Conservation (phyloP, 192 early-diverging fungal genomes). For the Funneliformis geosporum region DNA sequence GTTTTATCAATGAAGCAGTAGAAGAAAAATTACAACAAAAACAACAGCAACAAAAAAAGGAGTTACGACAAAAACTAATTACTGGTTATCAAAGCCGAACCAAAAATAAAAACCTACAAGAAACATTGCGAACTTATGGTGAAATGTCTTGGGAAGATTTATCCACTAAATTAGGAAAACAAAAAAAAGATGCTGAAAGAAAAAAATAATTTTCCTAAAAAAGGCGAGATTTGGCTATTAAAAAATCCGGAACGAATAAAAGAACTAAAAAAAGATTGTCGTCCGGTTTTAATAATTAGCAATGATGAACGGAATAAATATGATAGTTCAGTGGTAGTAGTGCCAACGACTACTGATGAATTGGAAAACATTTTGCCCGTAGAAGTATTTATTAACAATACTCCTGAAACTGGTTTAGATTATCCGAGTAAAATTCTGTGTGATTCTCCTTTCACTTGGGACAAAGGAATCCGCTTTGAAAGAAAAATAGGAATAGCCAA, state of each 20-base stretch:
- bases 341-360: slow-evolving; percentile 11
- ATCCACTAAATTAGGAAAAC: background rate
- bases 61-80: background rate
- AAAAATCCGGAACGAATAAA: slow-evolving; percentile 14
- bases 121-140: background rate
- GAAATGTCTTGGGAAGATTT: slow-evolving; percentile 18
- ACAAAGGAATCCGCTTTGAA: background rate
- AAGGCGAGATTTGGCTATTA: slow-evolving; percentile 19
- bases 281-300: slow-evolving; percentile 17
- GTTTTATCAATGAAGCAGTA: slow-evolving; percentile 6
- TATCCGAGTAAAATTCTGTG: slow-evolving; percentile 6
- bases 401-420: background rate
- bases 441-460: slow-evolving; percentile 14
- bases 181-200: background rate
- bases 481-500: background rate
- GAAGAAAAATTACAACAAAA: slow-evolving; percentile 4
- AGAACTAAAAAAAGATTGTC: slow-evolving; percentile 4
- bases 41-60: slow-evolving; percentile 1
- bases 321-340: background rate
- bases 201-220: background rate
- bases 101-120: slow-evolving; percentile 7
- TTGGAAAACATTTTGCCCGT: slow-evolving; percentile 1
- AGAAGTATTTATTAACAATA: slow-evolving; percentile 12
- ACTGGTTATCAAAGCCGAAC: background rate
- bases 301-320: slow-evolving; percentile 1